Base-by-base conservation (phyloP, 2,329 filamentous ascomycete species). In the Talaromyces sp. region DNA sequence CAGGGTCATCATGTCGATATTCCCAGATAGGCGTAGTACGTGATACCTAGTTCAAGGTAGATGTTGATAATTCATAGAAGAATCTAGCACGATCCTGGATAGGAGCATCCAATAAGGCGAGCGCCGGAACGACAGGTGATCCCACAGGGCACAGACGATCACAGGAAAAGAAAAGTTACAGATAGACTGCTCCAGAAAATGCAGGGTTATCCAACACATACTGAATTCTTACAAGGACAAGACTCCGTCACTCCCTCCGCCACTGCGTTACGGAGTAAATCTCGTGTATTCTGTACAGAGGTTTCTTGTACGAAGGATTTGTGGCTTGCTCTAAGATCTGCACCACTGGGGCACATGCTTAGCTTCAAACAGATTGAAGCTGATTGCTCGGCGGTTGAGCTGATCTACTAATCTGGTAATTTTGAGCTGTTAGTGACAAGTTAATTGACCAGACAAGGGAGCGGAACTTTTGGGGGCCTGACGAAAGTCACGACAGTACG, bases 321-420 rank as follows among this genome's bases (percentile, higher is more conserved):
- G 59, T 66, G 64, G 60, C 64, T 59, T 66, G 43, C 47, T 50
- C 59, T 66, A 66, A 66, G 64, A 66, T 66, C 64, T 66, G 64
- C 64, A 41, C 37, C 37, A 37, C 24, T 58, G 24, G 60, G 37
- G 49, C 52, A 62, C 52, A 37, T 31, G 45, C 35, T n/a, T 57
- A 31, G 37, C 50, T 56, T 45, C 24, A 24, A 56, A 22, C 14
- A 37, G 50, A 59, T 35, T 35, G 37, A 56, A 33, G 24, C n/a
- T 45, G 60, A 56, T 54, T 54, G 60, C 47, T 27, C 35, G 49
- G 27, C 33, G 27, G 47, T 43, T 41, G 37, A 58, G 35, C 37
- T 43, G 33, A 37, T 41, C 33, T 24, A 58, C 54, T 22, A 31
- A 43, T 39, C 19, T 31, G 19, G 31, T 43, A 58, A 31, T 43